phyloP scores from a whole-genome alignment of 805 yeast genomes.

The Grigorovia humatica region DNA sequence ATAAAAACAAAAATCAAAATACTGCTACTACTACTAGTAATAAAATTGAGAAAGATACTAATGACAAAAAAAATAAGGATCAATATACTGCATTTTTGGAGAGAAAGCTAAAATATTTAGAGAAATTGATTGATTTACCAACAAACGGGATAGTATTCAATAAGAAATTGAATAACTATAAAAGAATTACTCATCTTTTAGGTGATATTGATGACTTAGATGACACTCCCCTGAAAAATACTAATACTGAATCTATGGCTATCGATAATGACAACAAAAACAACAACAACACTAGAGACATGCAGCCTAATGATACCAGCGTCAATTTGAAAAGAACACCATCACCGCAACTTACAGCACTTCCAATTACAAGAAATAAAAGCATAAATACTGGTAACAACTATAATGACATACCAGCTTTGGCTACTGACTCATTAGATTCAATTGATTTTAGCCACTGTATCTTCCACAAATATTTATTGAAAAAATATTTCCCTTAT shows the following conservation, averaged over 20 bases:
- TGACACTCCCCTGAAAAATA: not conserved
- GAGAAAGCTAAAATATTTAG: constrained; percentile 41
- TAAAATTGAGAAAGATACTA: not conserved
- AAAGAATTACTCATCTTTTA: constrained; percentile 30
- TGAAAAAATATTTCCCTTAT: constrained; percentile 34
- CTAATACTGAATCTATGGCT: not conserved
- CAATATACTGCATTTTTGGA: constrained; percentile 49
- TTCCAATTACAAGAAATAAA: not conserved
- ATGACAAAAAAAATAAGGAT: constrained; percentile 29
- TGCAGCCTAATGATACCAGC: not conserved
- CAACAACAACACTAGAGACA: not conserved
- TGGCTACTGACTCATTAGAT: constrained; percentile 26
- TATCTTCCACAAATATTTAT: constrained; percentile 37
- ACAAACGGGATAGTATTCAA: constrained; percentile 23
- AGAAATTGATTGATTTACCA: constrained; percentile 31
- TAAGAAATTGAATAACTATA: constrained; percentile 28
- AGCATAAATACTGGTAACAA: not conserved
- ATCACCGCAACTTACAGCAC: not conserved
- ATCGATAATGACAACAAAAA: not conserved
- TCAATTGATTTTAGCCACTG: constrained; percentile 32
- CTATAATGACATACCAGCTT: constrained; percentile 6
- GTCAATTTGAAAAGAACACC: not conserved
- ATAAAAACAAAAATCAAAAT: not conserved
- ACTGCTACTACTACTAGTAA: not conserved
- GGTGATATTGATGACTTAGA: constrained; percentile 12